phyloP scores from a whole-genome alignment of 306 rosid species.

The Prunus mira region DNA sequence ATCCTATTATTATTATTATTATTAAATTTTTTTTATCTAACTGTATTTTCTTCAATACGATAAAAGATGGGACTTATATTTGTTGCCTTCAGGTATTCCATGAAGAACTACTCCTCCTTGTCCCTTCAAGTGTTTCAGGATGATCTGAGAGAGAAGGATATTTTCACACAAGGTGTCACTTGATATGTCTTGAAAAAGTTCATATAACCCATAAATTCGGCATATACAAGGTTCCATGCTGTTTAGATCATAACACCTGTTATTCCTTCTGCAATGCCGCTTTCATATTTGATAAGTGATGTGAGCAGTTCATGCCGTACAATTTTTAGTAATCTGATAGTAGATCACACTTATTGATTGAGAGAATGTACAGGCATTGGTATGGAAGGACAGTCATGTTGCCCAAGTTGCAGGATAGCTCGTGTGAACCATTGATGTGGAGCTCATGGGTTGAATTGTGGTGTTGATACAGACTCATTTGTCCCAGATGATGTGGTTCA shows the following conservation, averaged over 20 bases:
- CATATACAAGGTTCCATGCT: neutral
- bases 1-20: neutral
- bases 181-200: neutral
- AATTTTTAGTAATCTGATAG: neutral
- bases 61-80: neutral
- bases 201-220: neutral
- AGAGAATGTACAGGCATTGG: neutral
- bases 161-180: neutral
- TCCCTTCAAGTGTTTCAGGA: slow-evolving; percentile 13
- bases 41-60: neutral
- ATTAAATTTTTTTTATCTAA: neutral
- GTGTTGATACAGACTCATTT: neutral
- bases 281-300: neutral
- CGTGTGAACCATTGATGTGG: neutral
- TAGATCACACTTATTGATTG: neutral
- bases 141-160: neutral
- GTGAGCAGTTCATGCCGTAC: neutral
- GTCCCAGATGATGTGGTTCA: neutral
- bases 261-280: neutral
- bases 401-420: neutral
- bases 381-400: neutral
- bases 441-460: neutral
- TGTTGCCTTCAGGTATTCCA: slow-evolving; percentile 12
- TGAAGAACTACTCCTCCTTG: slow-evolving; percentile 16
- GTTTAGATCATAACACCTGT: neutral